Conservation (phyloP, 495 filamentous ascomycete species). For the Aspergillus ellipticus region DNA sequence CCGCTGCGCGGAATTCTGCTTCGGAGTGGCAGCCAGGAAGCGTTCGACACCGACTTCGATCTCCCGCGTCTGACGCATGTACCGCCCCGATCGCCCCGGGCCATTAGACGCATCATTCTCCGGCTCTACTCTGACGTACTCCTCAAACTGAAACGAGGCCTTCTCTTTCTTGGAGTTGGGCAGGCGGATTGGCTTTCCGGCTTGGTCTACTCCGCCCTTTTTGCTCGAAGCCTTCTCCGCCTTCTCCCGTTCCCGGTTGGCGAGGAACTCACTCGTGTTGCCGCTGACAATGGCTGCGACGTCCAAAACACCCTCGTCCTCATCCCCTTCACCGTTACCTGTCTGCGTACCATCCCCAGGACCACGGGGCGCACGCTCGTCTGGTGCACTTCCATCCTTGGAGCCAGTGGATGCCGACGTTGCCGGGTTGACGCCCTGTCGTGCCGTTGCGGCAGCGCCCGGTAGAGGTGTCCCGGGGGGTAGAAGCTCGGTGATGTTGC, state of each 20-base stretch:
- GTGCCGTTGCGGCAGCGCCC: slow-evolving; percentile 42
- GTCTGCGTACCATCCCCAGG: slow-evolving; percentile 51
- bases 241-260: slow-evolving; percentile 89
- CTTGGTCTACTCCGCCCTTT: slow-evolving; percentile 46
- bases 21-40: slow-evolving; percentile 66
- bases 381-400: slow-evolving; percentile 28
- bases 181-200: slow-evolving; percentile 55
- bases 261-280: slow-evolving; percentile 87
- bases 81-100: slow-evolving; percentile 27
- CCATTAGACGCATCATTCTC: slow-evolving; percentile 24
- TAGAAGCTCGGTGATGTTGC: slow-evolving; percentile 82
- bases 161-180: slow-evolving; percentile 79
- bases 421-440: slow-evolving; percentile 58
- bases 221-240: slow-evolving; percentile 71
- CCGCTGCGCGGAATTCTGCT: slow-evolving; percentile 26
- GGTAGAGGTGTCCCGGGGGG: slow-evolving; percentile 60
- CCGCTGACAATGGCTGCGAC: slow-evolving; percentile 94
- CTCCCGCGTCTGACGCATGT: slow-evolving; percentile 54
- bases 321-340: slow-evolving; percentile 45
- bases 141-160: slow-evolving; percentile 79
- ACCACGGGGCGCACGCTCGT: slow-evolving; percentile 41
- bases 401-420: slow-evolving; percentile 53
- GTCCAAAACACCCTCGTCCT: slow-evolving; percentile 83
- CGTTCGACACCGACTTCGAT: slow-evolving; percentile 86
- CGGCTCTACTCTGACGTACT: slow-evolving; percentile 58